Percentiles rank a stretch among this genome's conserved stretches.
phyloP scores from a whole-genome alignment of 441 rosid species.

The Erodium moschatum region DNA sequence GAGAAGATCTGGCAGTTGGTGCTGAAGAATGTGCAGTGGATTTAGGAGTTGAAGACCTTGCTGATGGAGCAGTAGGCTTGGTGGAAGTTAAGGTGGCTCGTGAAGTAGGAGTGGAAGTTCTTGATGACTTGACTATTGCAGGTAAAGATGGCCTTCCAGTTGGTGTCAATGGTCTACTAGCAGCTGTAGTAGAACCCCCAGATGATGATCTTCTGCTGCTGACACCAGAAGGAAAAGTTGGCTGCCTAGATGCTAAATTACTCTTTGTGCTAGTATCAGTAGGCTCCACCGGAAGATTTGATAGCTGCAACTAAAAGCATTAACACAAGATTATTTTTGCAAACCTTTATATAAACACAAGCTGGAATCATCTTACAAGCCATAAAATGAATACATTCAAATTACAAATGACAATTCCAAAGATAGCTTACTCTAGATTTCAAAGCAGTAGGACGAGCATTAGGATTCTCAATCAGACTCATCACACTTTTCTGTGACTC shows the following conservation, averaged over 20 bases:
- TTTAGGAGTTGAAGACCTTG: constrained; percentile 46
- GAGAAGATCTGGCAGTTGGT: constrained; percentile 40
- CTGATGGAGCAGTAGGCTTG: constrained; percentile 33
- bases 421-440: constrained; percentile 45
- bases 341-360: constrained; percentile 18
- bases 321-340: constrained; percentile 17
- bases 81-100: constrained; percentile 35
- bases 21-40: constrained; percentile 42
- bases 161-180: constrained; percentile 45
- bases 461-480: constrained; percentile 36
- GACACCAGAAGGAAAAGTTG: constrained; percentile 21
- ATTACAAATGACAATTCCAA: constrained; percentile 1
- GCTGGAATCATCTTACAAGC: constrained; percentile 14
- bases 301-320: constrained; percentile 40
- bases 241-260: constrained; percentile 24
- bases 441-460: constrained; percentile 42
- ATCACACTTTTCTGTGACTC: constrained; percentile 35
- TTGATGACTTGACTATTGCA: constrained; percentile 35
- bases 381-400: background rate
- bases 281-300: constrained; percentile 52
- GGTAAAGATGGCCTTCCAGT: constrained; percentile 37
- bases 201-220: constrained; percentile 48
- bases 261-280: constrained; percentile 26
- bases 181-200: constrained; percentile 27
- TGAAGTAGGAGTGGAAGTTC: constrained; percentile 56